phyloP scores from a whole-genome alignment of 208 protist species.

The Acanthamoeba triangularis region DNA sequence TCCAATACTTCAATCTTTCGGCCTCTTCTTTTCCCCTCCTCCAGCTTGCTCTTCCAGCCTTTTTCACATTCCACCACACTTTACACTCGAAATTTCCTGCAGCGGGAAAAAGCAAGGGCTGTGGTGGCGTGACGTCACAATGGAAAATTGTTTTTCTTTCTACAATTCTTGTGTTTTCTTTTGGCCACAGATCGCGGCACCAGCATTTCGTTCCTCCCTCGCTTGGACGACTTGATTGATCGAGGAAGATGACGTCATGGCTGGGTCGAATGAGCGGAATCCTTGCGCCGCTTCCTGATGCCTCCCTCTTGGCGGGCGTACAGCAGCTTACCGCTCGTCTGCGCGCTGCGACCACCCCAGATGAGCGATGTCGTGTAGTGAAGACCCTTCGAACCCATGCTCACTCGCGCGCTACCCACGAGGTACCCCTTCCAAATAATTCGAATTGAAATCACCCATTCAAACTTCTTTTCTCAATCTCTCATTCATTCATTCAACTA shows the following conservation, averaged over 20 bases:
- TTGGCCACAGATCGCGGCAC: no score
- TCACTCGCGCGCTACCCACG: not conserved
- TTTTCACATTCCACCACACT: not conserved
- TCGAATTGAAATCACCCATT: not conserved
- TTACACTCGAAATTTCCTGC: no score
- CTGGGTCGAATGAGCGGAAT: not conserved
- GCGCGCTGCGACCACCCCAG: not conserved
- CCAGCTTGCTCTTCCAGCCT: not conserved
- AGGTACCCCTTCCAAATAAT: not conserved
- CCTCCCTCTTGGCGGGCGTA: not conserved
- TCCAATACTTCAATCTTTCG: not conserved
- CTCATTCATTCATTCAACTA: not conserved
- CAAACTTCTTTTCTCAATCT: not conserved
- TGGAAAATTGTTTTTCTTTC: no score
- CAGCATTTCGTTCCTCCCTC: no score
- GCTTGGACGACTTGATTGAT: not conserved
- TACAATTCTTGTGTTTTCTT: no score
- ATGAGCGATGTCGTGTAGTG: not conserved
- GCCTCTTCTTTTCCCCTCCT: not conserved
- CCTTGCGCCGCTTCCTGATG: constrained; percentile 23
- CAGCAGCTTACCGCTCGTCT: constrained; percentile 22
- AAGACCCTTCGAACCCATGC: constrained; percentile 10
- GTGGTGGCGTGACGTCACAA: no score
- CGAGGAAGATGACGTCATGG: not conserved
- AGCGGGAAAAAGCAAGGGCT: no score